These are phyloP conservation scores for Eucalyptus microcorys DNA, from an alignment of 345 rosid genomes.

Conservation along the genomic window DNA sequence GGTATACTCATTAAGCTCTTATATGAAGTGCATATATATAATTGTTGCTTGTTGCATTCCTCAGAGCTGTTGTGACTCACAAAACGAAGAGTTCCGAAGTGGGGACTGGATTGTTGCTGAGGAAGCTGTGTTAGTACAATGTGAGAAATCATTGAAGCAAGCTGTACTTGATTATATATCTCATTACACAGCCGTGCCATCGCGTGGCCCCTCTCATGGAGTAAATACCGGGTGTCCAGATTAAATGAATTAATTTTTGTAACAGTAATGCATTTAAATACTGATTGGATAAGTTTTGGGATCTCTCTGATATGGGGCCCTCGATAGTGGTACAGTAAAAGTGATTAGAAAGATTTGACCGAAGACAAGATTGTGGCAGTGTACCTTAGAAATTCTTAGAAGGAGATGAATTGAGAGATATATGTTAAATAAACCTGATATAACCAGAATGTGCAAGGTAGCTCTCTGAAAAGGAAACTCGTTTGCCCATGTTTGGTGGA, in stretches of 20 bases:
- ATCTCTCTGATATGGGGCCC: not conserved
- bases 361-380: not conserved
- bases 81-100: not conserved
- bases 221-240: not conserved
- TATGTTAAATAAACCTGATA: not conserved
- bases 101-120: constrained; percentile 48
- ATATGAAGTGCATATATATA: not conserved
- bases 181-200: constrained; percentile 1
- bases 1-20: not conserved
- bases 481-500: not conserved
- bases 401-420: not conserved
- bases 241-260: not conserved
- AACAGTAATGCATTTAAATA: not conserved
- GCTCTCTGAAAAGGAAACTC: not conserved
- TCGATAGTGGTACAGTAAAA: not conserved
- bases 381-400: not conserved
- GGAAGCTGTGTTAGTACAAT: constrained; percentile 46
- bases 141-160: constrained; percentile 24
- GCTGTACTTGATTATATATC: constrained; percentile 20
- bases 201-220: not conserved
- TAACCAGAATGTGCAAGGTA: not conserved
- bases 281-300: not conserved
- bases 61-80: constrained; percentile 46
- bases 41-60: not conserved
- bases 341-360: not conserved